Percentiles rank a stretch among this genome's conserved stretches.
These are phyloP conservation scores for Nymphaea thermarum DNA, from an alignment of 164 flowering plant genomes.

Conservation along the genomic window DNA sequence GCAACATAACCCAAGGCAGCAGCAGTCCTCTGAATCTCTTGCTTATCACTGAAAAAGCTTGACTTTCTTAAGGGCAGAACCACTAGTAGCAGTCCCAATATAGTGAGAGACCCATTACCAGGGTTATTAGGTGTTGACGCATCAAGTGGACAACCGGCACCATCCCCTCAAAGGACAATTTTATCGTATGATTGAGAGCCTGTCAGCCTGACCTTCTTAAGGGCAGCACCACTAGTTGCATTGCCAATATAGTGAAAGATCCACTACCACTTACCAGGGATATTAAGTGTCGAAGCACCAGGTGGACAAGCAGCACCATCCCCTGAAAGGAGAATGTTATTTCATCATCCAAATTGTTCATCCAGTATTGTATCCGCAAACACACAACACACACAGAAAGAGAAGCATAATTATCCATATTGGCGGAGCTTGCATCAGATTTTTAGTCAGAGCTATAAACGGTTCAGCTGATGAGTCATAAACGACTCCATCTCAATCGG, in stretches of 20 bases:
- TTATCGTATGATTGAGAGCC: not conserved
- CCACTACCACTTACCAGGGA: too few relatives aligned
- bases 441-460: too few relatives aligned
- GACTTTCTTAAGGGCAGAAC: conserved; percentile 63
- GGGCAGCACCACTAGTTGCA: too few relatives aligned
- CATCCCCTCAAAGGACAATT: conserved; percentile 27
- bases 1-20: conserved; percentile 88
- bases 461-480: too few relatives aligned
- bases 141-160: conserved; percentile 16
- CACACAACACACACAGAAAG: not conserved
- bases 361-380: not conserved
- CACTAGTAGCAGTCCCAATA: conserved; percentile 60
- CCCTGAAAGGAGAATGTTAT: too few relatives aligned
- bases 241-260: too few relatives aligned
- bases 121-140: conserved; percentile 33
- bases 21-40: conserved; percentile 80
- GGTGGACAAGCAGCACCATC: too few relatives aligned
- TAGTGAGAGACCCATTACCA: conserved; percentile 39
- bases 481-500: too few relatives aligned
- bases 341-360: not conserved
- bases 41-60: conserved; percentile 85
- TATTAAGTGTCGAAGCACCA: too few relatives aligned
- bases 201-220: too few relatives aligned
- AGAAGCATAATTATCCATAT: not conserved
- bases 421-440: too few relatives aligned